Base-by-base conservation (phyloP, 768 basidiomycete genomes). In the Lentinula edodes region DNA sequence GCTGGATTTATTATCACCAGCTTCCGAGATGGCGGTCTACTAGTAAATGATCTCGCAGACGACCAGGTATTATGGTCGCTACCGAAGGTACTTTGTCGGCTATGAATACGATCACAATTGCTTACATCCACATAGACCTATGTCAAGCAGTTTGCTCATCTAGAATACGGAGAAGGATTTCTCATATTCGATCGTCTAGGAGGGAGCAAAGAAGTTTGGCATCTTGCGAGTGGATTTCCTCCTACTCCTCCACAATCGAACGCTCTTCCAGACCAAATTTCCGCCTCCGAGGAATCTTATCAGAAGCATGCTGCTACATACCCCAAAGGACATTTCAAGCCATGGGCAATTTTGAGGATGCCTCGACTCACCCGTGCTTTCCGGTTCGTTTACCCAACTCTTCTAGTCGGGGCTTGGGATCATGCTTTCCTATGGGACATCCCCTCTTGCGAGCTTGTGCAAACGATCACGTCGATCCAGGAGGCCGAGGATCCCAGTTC, bases 151-250 rank as follows among this genome's bases (percentile, higher is more conserved):
- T 80, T 76, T 52, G 89, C 90, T 0, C 90, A 92, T 66, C 81
- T 83, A 65, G 91, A 93, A 71, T 93, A 91, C 64, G 84, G 76
- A 13, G 73, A 80, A 34, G 91, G 91, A 8, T 91, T 82, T 67
- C 74, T 91, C 52, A 73, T 92, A 52, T 89, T 91, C 68, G 87
- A 91, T 66, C 81, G 87, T 35, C 50, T 69, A 20, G 79, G 77
- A 34, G 78, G 79, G 8, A 67, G 73, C 63, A 87, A 87, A 64
- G 91, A 93, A 69, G 83, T 91, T 13, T 93, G 91, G 91, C 76
- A 87, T 34, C 78, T 76, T 6, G 65, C 73, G 3, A 73, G 76
- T 41, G 72, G 78, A 32, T 68, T 59, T 36, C 20, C 52, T 36
- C 18, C 60, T 1, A 66, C 63, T 7, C 65, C 71, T 12, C 62